Conservation (phyloP, 768 basidiomycete genomes). For the Albatrellus ellisii region DNA sequence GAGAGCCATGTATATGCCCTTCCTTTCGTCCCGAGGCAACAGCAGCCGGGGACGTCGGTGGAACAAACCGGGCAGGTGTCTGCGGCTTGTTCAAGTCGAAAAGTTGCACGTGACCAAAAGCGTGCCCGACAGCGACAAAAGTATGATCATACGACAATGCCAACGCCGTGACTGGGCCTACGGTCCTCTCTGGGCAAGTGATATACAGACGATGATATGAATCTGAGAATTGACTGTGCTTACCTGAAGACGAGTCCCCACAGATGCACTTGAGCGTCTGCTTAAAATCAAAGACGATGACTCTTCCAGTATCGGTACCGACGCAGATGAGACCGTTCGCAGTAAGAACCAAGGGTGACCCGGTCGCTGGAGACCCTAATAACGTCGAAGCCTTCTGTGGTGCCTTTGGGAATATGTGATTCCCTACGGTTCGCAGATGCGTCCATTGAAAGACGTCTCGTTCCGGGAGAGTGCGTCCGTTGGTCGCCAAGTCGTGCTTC, state of each 20-base stretch:
- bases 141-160: constrained; percentile 91
- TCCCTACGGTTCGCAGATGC: constrained; percentile 41
- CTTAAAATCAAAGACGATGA: constrained; percentile 82
- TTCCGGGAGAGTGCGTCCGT: constrained; percentile 16
- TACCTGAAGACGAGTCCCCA: constrained; percentile 56
- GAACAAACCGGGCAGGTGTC: constrained; percentile 51
- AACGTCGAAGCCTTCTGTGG: constrained; percentile 49
- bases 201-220: constrained; percentile 10
- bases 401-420: constrained; percentile 39
- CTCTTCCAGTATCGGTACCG: constrained; percentile 69
- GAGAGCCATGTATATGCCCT: constrained; percentile 71
- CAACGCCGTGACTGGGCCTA: constrained; percentile 78
- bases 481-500: constrained; percentile 15
- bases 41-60: constrained; percentile 54
- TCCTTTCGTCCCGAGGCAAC: constrained; percentile 71
- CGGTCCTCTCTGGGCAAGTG: constrained; percentile 32
- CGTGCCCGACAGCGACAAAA: constrained; percentile 81
- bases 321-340: constrained; percentile 84
- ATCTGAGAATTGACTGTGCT: background rate
- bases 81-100: constrained; percentile 68
- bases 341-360: constrained; percentile 67
- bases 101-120: constrained; percentile 72
- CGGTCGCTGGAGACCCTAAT: constrained; percentile 42
- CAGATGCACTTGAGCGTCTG: constrained; percentile 75
- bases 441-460: constrained; percentile 72